Base-by-base conservation (phyloP, 2,329 filamentous ascomycete species). In the Cytospora schulzeri region DNA sequence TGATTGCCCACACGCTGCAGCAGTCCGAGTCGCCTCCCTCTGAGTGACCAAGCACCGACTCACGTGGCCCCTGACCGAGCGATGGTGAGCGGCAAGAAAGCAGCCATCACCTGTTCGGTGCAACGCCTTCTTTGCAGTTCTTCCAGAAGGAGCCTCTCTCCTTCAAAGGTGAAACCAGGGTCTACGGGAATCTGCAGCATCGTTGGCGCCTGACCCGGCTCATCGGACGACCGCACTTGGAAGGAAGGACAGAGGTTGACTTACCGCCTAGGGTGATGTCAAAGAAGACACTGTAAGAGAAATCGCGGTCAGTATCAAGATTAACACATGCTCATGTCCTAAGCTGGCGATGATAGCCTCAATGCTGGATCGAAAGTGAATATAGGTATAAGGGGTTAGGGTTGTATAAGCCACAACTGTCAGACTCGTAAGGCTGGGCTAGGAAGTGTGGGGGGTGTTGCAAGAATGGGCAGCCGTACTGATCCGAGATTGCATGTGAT, bases 181-280 rank as follows among this genome's bases (percentile, higher is more conserved):
- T 38, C 12, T 38, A 12, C n/a, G 12, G 5, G 35, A 38, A 17
- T 4, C 17, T 41, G 15, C 38, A 41, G 38, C 38, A 41, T 41
- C 4, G 17, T 19, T 41, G 38, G 4, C 12, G 19, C 38, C 19
- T 41, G 19, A 9, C 38, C 19, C 17, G 19, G 38, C 38, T 41
- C 38, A 7, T 41, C 17, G 17, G 6, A 41, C 38, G 35, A n/a
- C 15, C 4, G 38, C 17, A 2, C n/a, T 41, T 15, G n/a, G n/a
- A 24, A 24, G n/a, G 45, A 9, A 22, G 7, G 45, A n/a, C 3
- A 4, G 22, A 8, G 4, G 0, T 24, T 56, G 56, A 77, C 84
- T 74, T 77, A 91, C 90, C 90, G 80, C 91, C 91, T 64, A 95
- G 81, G 4, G 91, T 91, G 66, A 76, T 73, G 70, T 77, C 73